Base-by-base conservation (phyloP, 306 rosid genomes). In the Astragalus glycyphyllos region DNA sequence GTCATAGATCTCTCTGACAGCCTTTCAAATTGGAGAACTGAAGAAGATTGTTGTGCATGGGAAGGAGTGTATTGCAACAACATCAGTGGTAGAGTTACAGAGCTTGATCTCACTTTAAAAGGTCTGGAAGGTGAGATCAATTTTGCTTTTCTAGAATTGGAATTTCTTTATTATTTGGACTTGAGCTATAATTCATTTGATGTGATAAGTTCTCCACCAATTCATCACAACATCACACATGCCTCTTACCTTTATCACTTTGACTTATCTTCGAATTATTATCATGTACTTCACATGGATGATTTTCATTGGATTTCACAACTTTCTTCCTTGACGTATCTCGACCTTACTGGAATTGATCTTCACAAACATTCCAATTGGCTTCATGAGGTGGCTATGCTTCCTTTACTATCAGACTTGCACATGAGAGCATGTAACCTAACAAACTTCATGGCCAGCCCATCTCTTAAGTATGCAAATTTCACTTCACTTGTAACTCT, bases 1-100 rank as follows among this genome's bases (percentile, higher is more conserved):
- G 4, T 49, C 8, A 16, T 15, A 0, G 61, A 68, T 68, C 49
- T 1, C 15, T 34, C 0, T 0, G 20, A 35, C 11, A 0, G 0
- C 0, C 35, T 63, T 7, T 20, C 34, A 40, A 37, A 37, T 14
- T 74, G 72, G 72, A 40, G 29, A 2, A 41, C 2, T 31, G 11
- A 41, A 53, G 4, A 74, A 29, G 57, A 74, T 16, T 74, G 78
- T 14, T 74, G 72, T 53, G 12, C 26, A 10, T 53, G 78, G 78
- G 1, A 29, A 40, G 65, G 72, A 74, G 48, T 74, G 3, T 38
- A 51, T 0, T 64, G 65, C 40, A 47, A 63, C 40, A 41, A 64
- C 57, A 53, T 2, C 35, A 73, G 47, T 1, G 32, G 26, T 1
- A 71, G 45, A 40, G 73, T 65, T 12, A 45, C 42, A 15, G 7